A percentile compares a stretch with the other conserved stretches of the same genome.
These are phyloP conservation scores for Colletotrichum navitas DNA, from an alignment of 2,329 filamentous ascomycete genomes.

Conservation along the genomic window DNA sequence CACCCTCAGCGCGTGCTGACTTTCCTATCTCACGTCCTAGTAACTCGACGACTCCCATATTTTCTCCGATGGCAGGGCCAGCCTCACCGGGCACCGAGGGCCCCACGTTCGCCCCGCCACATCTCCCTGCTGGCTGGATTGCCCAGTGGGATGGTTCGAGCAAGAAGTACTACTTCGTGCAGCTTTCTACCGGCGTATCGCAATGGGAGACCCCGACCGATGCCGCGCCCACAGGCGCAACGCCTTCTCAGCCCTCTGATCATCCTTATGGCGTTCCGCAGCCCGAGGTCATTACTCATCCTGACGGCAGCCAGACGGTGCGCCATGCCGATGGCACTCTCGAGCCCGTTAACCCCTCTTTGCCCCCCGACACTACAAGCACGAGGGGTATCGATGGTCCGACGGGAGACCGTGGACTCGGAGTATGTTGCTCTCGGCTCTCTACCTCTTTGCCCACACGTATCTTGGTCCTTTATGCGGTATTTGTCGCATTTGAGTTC, in stretches of 20 bases:
- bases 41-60: constrained; percentile 11
- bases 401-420: constrained; percentile 72
- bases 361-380: constrained; percentile 62
- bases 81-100: constrained; percentile 70
- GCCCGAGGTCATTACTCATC: constrained; percentile 70
- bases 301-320: constrained; percentile 72
- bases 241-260: constrained; percentile 65
- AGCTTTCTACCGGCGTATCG: constrained; percentile 77
- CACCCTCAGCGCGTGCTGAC: constrained; percentile 5
- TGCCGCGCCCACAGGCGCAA: constrained; percentile 71
- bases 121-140: constrained; percentile 75
- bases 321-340: constrained; percentile 71
- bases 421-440: constrained; percentile 63
- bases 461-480: not conserved
- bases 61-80: constrained; percentile 65
- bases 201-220: constrained; percentile 81
- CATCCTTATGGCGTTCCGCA: constrained; percentile 74
- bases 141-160: constrained; percentile 76
- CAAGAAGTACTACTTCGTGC: constrained; percentile 78
- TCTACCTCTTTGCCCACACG: constrained; percentile 3
- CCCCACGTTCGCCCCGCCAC: constrained; percentile 70
- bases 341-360: constrained; percentile 67
- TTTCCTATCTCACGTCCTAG: not conserved
- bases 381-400: constrained; percentile 65
- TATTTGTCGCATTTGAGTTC: constrained; percentile 11